Percentiles rank a stretch among this genome's conserved stretches.
These are phyloP conservation scores for Camelina neglecta DNA, from an alignment of 345 rosid genomes.

Conservation along the genomic window DNA sequence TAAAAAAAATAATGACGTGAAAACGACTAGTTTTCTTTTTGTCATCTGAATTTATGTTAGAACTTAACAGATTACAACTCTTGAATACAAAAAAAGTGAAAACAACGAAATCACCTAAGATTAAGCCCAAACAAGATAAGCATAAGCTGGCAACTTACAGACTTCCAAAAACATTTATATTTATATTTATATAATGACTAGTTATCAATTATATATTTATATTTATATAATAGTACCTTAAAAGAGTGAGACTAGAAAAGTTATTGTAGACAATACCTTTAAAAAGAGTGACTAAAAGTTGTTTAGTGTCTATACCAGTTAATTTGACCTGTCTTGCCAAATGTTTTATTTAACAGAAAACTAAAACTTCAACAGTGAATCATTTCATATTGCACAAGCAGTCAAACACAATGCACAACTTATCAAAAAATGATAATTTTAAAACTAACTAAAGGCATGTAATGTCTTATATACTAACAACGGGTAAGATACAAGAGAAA, in stretches of 20 bases:
- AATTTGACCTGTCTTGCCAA: constrained; percentile 24
- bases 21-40: too few relatives aligned
- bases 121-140: too few relatives aligned
- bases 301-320: constrained; percentile 13
- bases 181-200: not conserved
- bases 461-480: not conserved
- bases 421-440: not conserved
- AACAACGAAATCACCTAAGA: too few relatives aligned
- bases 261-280: not conserved
- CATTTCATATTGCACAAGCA: not conserved
- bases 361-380: not conserved
- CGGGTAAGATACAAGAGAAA: not conserved
- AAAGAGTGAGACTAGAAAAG: constrained; percentile 10
- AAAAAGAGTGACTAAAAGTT: constrained; percentile 3
- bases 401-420: not conserved
- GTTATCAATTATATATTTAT: not conserved
- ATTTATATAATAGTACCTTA: not conserved
- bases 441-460: not conserved
- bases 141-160: too few relatives aligned
- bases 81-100: too few relatives aligned
- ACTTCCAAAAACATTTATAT: too few relatives aligned
- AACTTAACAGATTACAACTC: too few relatives aligned
- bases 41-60: too few relatives aligned
- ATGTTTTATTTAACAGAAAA: not conserved
- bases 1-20: too few relatives aligned